A percentile compares a stretch with the other conserved stretches of the same genome.
These are phyloP conservation scores for Nectriaceae sp. DNA, from an alignment of 2,329 filamentous ascomycete genomes.

Conservation along the genomic window DNA sequence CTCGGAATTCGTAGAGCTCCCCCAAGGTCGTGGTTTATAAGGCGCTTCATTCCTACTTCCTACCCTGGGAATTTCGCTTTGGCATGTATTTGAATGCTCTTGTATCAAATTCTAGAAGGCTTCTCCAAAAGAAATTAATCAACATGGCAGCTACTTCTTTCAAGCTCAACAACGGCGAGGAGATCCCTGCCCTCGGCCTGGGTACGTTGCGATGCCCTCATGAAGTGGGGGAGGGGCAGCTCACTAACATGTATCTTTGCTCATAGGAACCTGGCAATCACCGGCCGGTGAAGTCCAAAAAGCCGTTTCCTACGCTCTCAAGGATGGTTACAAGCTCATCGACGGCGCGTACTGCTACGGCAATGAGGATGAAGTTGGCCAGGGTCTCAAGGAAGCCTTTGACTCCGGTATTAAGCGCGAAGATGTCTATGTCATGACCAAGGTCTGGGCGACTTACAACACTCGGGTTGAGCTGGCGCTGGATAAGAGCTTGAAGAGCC, in stretches of 20 bases:
- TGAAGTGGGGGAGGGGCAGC: too few relatives aligned
- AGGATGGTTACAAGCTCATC: conserved; percentile 60
- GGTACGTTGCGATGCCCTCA: too few relatives aligned
- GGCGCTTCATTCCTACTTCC: too few relatives aligned
- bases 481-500: conserved; percentile 69
- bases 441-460: conserved; percentile 83
- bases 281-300: conserved; percentile 57
- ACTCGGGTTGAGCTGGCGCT: conserved; percentile 68
- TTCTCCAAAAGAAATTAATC: too few relatives aligned
- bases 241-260: background rate
- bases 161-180: conserved; percentile 64
- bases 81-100: too few relatives aligned
- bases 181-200: conserved; percentile 65
- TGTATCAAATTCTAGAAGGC: too few relatives aligned
- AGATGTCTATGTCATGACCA: conserved; percentile 82
- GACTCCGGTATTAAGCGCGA: conserved; percentile 70
- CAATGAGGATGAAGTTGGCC: conserved; percentile 82
- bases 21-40: too few relatives aligned
- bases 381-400: conserved; percentile 74
- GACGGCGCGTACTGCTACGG: conserved; percentile 77
- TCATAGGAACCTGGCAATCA: conserved; percentile 69
- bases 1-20: too few relatives aligned
- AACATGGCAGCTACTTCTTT: conserved; percentile 58
- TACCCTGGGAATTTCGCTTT: too few relatives aligned
- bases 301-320: conserved; percentile 61